Conservation (phyloP, 345 rosid genomes). For the Citrus glauca region DNA sequence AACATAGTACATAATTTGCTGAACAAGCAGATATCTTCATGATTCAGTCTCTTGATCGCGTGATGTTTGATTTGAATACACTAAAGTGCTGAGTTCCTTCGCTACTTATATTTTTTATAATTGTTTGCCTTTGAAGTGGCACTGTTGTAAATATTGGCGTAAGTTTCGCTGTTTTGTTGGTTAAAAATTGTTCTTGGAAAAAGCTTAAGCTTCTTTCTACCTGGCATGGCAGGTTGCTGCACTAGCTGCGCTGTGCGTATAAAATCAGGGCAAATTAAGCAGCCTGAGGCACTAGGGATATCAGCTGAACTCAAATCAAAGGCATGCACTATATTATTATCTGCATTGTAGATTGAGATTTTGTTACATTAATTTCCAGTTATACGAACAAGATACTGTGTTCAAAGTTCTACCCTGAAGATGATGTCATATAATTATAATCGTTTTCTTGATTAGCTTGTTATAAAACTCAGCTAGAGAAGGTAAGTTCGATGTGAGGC, state of each 20-base stretch:
- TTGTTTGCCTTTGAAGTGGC: not conserved
- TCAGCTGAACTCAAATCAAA: slow-evolving; percentile 82
- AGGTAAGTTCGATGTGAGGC: not conserved
- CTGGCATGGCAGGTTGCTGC: slow-evolving; percentile 68
- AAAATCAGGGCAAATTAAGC: slow-evolving; percentile 77
- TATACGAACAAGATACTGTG: not conserved
- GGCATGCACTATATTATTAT: slow-evolving; percentile 33
- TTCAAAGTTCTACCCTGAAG: not conserved
- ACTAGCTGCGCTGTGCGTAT: slow-evolving; percentile 97
- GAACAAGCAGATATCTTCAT: not conserved
- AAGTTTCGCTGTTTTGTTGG: not conserved
- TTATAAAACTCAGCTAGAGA: not conserved
- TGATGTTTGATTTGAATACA: too few species aligned
- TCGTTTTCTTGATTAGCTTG: not conserved
- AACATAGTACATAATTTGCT: not conserved
- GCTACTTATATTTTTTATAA: not conserved
- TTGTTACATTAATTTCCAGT: not conserved
- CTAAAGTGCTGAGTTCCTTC: not conserved
- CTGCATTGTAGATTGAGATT: not conserved
- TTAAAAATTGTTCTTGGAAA: slow-evolving; percentile 4
- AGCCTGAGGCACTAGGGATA: slow-evolving; percentile 95
- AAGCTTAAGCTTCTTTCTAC: not conserved
- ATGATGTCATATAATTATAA: not conserved
- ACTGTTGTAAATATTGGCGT: not conserved
- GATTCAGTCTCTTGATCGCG: not conserved